Evolutionary conservation across 1,139 yeast species (phyloP), one percentile per base, ranked within the genome.

Genomic region (Suhomyces choctaworum): DNA sequence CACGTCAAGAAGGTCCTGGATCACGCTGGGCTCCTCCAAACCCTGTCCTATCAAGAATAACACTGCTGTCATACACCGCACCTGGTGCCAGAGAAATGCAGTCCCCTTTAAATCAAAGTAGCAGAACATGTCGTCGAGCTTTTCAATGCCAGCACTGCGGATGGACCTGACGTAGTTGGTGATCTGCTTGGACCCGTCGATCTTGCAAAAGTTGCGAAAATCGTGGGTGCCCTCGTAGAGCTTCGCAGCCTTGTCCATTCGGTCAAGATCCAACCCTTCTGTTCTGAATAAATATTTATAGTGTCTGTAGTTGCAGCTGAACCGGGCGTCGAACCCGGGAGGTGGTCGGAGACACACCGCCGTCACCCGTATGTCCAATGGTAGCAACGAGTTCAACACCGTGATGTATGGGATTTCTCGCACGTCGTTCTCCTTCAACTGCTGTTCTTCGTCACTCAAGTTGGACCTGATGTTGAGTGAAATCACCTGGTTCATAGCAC

Each of bases 31-130:
- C 0, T 58, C 42, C 58, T 94, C 99, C 19, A 78, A 69, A 12
- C 68, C 69, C 57, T 89, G 96, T 1, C 96, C 98, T 4, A 90
- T 79, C 16, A 83, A 61, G 37, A 94, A 78, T 35, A 94, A 58
- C 6, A 86, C 70, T 0, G 95, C 95, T 64, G 89, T 78, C 95
- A 94, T 92, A 48, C 96, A 89, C 34, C 98, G 75, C 15, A 94
- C 99, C 58, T 94, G 99, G 56, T 94, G 97, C 98, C 98, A 94
- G 40, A 94, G 64, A 50, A 94, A 94, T 6, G 98, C 98, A 2
- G 87, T 70, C 0, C 98, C 99, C 45, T 77, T 73, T 35, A 92
- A 65, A 54, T 89, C 90, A 56, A 92, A 81, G 40, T 82, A 83
- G 51, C 73, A 85, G 38, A 71, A 66, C 26, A 71, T 74, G 16